Base-by-base conservation (phyloP, 441 rosid species). In the Arabidopsis hybrid region DNA sequence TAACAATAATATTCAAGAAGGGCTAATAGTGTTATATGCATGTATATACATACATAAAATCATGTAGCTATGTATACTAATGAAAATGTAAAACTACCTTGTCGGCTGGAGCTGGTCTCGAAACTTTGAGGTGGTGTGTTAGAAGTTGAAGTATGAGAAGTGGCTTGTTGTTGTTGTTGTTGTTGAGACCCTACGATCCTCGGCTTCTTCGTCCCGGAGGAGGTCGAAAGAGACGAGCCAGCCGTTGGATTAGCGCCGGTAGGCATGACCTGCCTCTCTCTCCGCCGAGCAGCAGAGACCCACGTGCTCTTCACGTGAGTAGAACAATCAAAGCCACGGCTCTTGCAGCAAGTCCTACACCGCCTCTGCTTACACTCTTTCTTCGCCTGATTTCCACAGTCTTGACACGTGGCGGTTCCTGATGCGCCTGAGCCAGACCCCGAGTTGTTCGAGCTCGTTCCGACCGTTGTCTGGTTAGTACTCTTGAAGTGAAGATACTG, bases 251-350 rank as follows among this genome's bases (percentile, higher is more conserved):
- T 60, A 1, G 8, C 29, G 6, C 60, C 40, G 9, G 40, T 21
- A 5, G 80, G 74, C 80, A 89, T 80, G 18, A 87, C 85, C 81
- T 93, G 96, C 21, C 98, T 89, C 78, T 95, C 99, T 64, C 99
- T 78, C 72, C 99, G 69, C 70, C 96, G 65, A 1, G 96, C 85
- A 0, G 99, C 97, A 4, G 99, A 86, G 1, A 95, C 97, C 99
- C 99, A 95, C 47, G 99, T 95, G 90, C 98, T 92, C 81, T 87
- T 95, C 79, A 95, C 93, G 83, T 95, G 99, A 35, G 99, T 95
- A 9, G 84, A 36, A 68, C 99, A 95, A 63, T 88, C 92, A 74
- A 85, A 92, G 42, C 99, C 96, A 45, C 98, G 90, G 71, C 97
- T 92, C 73, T 89, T 92, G 66, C 99, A 95, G 59, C 99, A 95